A percentile compares a stretch with the other conserved stretches of the same genome.
These are phyloP conservation scores for Priceomyces medius DNA, from an alignment of 805 yeast species.

Conservation along the genomic window DNA sequence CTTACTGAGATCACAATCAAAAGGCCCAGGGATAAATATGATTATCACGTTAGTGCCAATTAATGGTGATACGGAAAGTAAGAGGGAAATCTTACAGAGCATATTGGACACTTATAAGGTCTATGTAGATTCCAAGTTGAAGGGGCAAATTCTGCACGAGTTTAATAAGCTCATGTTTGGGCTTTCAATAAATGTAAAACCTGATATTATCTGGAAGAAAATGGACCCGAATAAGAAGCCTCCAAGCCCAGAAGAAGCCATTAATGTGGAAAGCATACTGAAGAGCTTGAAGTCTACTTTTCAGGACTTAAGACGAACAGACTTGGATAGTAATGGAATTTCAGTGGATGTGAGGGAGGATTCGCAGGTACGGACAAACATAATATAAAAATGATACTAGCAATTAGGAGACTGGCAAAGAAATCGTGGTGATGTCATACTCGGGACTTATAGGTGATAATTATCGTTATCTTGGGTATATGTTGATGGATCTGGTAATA, in stretches of 20 bases:
- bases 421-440: no score
- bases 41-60: constrained; percentile 3
- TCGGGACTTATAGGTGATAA: no score
- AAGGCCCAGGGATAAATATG: background rate
- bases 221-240: background rate
- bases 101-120: constrained; percentile 6
- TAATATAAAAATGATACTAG: no score
- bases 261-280: background rate
- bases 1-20: background rate
- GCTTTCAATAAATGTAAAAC: constrained; percentile 5
- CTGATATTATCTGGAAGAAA: background rate
- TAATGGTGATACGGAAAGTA: background rate
- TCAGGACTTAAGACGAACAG: constrained; percentile 3
- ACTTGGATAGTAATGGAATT: constrained; percentile 3
- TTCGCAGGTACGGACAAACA: background rate
- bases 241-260: background rate
- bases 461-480: no score
- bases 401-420: no score
- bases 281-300: background rate
- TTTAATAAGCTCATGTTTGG: constrained; percentile 9
- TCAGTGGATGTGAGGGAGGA: constrained; percentile 3
- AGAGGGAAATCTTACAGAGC: constrained; percentile 2
- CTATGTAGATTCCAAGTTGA: background rate
- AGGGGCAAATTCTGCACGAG: constrained; percentile 6
- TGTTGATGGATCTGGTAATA: no score